Conservation (phyloP, 192 early-diverging fungal species). For the Rhizophagus sp. region DNA sequence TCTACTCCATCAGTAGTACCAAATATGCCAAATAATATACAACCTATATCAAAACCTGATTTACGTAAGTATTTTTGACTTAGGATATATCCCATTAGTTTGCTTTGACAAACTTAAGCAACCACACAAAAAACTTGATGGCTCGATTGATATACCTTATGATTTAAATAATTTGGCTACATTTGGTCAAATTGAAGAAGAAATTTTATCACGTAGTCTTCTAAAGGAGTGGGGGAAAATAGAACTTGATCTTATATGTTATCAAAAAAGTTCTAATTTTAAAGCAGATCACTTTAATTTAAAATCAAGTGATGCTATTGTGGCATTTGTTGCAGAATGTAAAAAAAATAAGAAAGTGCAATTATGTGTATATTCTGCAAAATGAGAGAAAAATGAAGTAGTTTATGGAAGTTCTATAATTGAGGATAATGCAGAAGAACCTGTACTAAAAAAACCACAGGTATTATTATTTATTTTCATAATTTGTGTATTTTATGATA, state of each 20-base stretch:
- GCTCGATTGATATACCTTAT: neutral
- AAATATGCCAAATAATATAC: neutral
- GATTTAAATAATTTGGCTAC: neutral
- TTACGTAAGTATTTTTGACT: neutral
- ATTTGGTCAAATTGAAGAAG: conserved; percentile 4
- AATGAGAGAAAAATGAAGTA: neutral
- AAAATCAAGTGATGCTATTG: neutral
- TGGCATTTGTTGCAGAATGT: neutral
- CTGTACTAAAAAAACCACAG: too few relatives aligned
- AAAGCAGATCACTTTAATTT: neutral
- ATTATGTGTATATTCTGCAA: neutral
- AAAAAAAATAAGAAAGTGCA: neutral
- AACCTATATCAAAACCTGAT: too few relatives aligned
- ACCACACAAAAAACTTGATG: neutral
- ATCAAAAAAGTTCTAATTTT: neutral
- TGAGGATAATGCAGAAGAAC: neutral
- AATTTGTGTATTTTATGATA: too few relatives aligned
- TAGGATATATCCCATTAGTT: neutral
- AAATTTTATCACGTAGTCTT: neutral
- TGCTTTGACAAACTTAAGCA: neutral
- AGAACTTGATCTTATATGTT: neutral
- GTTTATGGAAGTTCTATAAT: neutral
- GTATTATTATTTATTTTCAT: too few relatives aligned
- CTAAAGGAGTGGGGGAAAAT: neutral
- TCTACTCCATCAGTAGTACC: neutral